Conservation (phyloP, 495 filamentous ascomycete genomes). For the Clavariopsis aquatica region DNA sequence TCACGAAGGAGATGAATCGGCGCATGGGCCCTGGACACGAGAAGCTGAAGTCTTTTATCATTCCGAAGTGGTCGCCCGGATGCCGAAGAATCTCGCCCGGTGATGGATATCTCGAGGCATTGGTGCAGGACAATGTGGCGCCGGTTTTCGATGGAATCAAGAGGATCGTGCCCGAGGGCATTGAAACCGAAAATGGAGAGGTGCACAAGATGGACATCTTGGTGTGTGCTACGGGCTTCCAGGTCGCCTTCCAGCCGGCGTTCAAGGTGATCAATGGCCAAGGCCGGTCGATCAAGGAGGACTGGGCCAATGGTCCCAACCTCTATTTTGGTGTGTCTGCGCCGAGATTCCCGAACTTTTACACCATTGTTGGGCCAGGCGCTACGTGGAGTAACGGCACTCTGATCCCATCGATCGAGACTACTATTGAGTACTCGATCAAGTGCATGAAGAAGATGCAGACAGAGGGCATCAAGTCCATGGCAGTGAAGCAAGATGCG, state of each 20-base stretch:
- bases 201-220: constrained; percentile 40
- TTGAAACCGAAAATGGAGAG: constrained; percentile 34
- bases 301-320: constrained; percentile 36
- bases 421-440: constrained; percentile 41
- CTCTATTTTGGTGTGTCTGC: constrained; percentile 40
- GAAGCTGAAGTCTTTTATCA: constrained; percentile 44
- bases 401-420: constrained; percentile 43
- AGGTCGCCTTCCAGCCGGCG: constrained; percentile 38
- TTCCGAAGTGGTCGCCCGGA: constrained; percentile 41
- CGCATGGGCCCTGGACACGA: constrained; percentile 42
- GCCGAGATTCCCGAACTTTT: constrained; percentile 42
- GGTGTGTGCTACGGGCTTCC: constrained; percentile 41
- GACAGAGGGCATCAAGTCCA: constrained; percentile 41
- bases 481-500: constrained; percentile 45
- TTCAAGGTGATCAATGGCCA: constrained; percentile 34
- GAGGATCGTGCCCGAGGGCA: constrained; percentile 33
- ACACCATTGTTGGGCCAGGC: constrained; percentile 41
- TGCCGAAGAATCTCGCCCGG: constrained; percentile 38
- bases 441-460: constrained; percentile 46
- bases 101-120: constrained; percentile 41
- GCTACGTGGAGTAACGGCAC: constrained; percentile 43
- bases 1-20: constrained; percentile 39
- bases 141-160: constrained; percentile 34
- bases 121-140: constrained; percentile 36
- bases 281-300: constrained; percentile 37